Evolutionary conservation across 2,329 filamentous ascomycete genomes (phyloP), one percentile per base, ranked within the genome.

Genomic region (Fusarium phyllophilum): DNA sequence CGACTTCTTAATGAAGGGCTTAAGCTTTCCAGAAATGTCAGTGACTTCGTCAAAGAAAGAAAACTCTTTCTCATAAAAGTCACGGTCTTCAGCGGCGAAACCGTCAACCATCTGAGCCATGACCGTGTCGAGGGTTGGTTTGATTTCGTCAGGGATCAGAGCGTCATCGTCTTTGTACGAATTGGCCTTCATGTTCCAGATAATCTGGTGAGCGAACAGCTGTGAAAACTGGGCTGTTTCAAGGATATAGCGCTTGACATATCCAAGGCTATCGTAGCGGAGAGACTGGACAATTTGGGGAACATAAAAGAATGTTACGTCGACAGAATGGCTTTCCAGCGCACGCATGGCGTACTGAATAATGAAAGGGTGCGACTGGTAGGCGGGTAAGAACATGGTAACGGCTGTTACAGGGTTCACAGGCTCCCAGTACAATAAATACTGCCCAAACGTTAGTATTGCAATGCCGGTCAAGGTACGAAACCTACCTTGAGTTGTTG

Each of bases 151-250:
- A 26, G 96, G 95, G 72, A 97, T 89, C 77, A 93, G 90, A 20
- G 93, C 95, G 75, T 98, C 94, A 78, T 99, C 96, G 75, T 99
- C 97, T 82, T 98, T 99, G 87, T 94, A 99, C 3, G 95, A 94
- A 82, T 99, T 99, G 38, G 96, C 96, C 82, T 98, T 99, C 93
- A 99, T 99, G 81, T 99, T 99, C 96, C 97, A 99, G 80, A 99
- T 99, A 75, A 99, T 98, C 79, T 99, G 96, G 82, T 99, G 97
- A 6, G 97, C 96, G 82, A 99, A 99, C 14, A 98, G 85, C 82
- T 98, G 96, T n/a, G 96, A 98, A 79, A 97, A 95, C 78, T 97
- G 96, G 3, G 95, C 96, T 2, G 97, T 98, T 84, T 99, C 96
- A 22, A 98, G 88, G 62, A 99, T 98, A 80, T 98, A 99, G 49